These are phyloP conservation scores for Chytriomyces sp. DNA, from an alignment of 192 early-diverging fungal species.

Conservation along the genomic window DNA sequence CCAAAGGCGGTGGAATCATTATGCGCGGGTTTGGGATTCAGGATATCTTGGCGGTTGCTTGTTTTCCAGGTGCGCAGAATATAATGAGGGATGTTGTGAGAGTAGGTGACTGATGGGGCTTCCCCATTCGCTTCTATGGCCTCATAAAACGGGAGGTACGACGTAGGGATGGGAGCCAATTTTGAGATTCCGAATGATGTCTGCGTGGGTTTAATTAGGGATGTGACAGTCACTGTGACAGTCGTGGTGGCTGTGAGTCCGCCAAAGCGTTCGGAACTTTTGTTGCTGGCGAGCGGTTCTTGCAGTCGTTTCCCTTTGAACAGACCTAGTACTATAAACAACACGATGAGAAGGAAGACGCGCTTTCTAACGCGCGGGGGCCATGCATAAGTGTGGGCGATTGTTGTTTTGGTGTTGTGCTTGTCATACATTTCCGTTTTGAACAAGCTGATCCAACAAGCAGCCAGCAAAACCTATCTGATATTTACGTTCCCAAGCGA, in stretches of 20 bases:
- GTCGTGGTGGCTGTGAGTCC: too few relatives aligned
- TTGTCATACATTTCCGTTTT: too few relatives aligned
- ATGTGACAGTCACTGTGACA: background rate
- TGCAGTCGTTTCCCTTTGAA: too few relatives aligned
- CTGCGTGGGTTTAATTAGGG: background rate
- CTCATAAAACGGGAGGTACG: background rate
- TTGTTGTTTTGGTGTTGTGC: background rate
- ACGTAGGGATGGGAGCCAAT: background rate
- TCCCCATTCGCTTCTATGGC: background rate
- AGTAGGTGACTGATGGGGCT: background rate
- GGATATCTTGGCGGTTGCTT: background rate
- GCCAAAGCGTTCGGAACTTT: too few relatives aligned
- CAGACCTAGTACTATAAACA: too few relatives aligned
- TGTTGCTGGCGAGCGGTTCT: too few relatives aligned
- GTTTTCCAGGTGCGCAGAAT: conserved; percentile 24
- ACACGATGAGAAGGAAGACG: too few relatives aligned
- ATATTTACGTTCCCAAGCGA: too few relatives aligned
- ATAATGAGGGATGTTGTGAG: background rate
- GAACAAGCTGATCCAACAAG: too few relatives aligned
- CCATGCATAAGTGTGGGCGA: background rate
- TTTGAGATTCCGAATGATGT: background rate
- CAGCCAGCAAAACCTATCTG: too few relatives aligned
- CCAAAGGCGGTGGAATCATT: background rate
- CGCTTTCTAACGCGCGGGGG: too few relatives aligned
- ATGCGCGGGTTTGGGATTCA: background rate